A percentile compares a stretch with the other conserved stretches of the same genome.
Evolutionary conservation across 78 protist genomes (phyloP).

Genomic region (Monosiga brevicollis): DNA sequence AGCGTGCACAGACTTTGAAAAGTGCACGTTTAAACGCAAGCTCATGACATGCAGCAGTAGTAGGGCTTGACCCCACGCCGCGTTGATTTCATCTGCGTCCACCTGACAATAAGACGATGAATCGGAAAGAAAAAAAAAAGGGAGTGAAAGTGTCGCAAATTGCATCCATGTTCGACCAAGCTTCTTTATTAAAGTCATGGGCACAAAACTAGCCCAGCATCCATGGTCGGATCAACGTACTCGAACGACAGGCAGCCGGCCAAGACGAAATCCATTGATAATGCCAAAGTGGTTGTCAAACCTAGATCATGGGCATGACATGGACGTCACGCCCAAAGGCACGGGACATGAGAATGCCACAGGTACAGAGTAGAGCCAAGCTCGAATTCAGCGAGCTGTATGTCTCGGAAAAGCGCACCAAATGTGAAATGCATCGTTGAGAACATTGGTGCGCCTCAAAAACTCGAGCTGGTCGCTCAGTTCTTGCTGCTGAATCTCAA

Average conservation of each 20-base stretch:
- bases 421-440: slow-evolving; percentile 78
- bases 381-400: neutral
- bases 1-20: too few relatives aligned
- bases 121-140: too few relatives aligned
- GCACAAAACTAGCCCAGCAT: too few relatives aligned
- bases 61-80: slow-evolving; percentile 81
- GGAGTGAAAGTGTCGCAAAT: neutral
- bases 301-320: neutral
- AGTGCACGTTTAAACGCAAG: too few relatives aligned
- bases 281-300: slow-evolving; percentile 75
- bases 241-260: slow-evolving; percentile 55
- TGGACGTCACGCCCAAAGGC: neutral
- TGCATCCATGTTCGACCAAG: too few relatives aligned
- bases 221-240: too few relatives aligned
- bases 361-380: neutral
- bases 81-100: slow-evolving; percentile 80
- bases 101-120: too few relatives aligned
- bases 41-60: slow-evolving; percentile 61
- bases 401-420: neutral
- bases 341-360: neutral
- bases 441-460: slow-evolving; percentile 57
- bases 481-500: slow-evolving; percentile 12
- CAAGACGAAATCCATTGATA: slow-evolving; percentile 72
- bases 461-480: slow-evolving; percentile 34
- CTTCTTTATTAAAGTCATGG: too few relatives aligned